Percentiles rank a stretch among this genome's conserved stretches.
phyloP scores from a whole-genome alignment of 2,329 filamentous ascomycete species.

The Neopestalotiopsis sp. region DNA sequence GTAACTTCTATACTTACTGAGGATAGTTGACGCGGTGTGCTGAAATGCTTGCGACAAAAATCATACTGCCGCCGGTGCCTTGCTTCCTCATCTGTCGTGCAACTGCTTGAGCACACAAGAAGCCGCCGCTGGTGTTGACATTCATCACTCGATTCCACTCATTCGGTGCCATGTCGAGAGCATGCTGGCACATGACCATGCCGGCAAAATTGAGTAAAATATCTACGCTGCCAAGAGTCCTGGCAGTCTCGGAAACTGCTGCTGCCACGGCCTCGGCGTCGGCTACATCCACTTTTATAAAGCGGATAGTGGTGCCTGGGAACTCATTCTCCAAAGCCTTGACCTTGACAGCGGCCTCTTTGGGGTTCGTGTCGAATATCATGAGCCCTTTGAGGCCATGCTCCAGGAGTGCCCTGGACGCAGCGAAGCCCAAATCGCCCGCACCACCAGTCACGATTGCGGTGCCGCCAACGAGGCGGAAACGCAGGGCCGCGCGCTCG shows the following conservation, averaged over 20 bases:
- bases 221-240: conserved; percentile 55
- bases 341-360: conserved; percentile 42
- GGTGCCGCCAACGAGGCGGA: conserved; percentile 35
- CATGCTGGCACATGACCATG: conserved; percentile 67
- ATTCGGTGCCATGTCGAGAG: conserved; percentile 61
- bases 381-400: conserved; percentile 37
- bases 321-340: conserved; percentile 57
- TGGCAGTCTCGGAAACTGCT: conserved; percentile 37
- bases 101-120: conserved; percentile 71
- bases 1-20: conserved; percentile 43
- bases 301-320: conserved; percentile 55
- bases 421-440: conserved; percentile 36
- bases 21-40: conserved; percentile 74
- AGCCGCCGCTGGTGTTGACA: conserved; percentile 74
- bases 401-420: conserved; percentile 36
- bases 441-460: conserved; percentile 38
- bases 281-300: conserved; percentile 64
- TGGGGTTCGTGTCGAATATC: conserved; percentile 37
- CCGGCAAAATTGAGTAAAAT: conserved; percentile 71
- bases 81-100: conserved; percentile 57
- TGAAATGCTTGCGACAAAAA: conserved; percentile 72
- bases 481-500: conserved; percentile 32
- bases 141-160: conserved; percentile 71
- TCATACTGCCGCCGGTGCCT: conserved; percentile 63
- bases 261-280: conserved; percentile 51